Base-by-base conservation (phyloP, 2,329 filamentous ascomycete species). In the Alternaria sp. region DNA sequence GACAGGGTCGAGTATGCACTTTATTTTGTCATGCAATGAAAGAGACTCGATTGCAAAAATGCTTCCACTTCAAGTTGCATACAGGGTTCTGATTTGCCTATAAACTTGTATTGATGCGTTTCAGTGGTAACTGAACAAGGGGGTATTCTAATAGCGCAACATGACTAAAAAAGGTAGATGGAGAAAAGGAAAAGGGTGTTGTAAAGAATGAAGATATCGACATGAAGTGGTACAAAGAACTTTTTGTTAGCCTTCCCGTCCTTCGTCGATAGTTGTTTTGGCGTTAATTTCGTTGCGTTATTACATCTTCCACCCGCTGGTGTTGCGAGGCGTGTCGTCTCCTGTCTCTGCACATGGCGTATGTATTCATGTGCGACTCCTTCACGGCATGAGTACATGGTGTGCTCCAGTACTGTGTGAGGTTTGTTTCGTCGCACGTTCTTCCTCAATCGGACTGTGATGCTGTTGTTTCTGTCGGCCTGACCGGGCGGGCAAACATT, bases 271-370 rank as follows among this genome's bases (percentile, higher is more conserved):
- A 18, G 36, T 59, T 46, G 40, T 59, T 59, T 32, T 54, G 57
- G 50, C 57, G 57, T 59, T 49, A 59, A 55, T 59, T 51, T 59
- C 57, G 57, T 59, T 48, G 43, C 57, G 57, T 49, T 54, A 32
- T 44, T 34, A 16, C 12, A 11, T 54, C 30, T 45, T 54, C 12
- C 41, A 11, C 40, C 20, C 16, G 40, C 38, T 40, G 30, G 27
- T 40, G 7, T 16, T 25, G 32, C 34, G 22, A 3, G 22, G 27
- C 4, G 36, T 28, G 16, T 22, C 14, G 46, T 32, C 5, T 18
- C n/a, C 32, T 48, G n/a, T 20, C 9, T 43, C 43, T 55, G 30
- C 53, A 18, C 34, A 20, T 20, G 32, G 30, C 44, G n/a, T 22
- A n/a, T 48, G 30, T 30, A 30, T 55, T 36, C 18, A 32, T 45